A percentile compares a stretch with the other conserved stretches of the same genome.
These are phyloP conservation scores for Histomonas meleagridis DNA, from an alignment of 208 protist genomes.

Conservation along the genomic window DNA sequence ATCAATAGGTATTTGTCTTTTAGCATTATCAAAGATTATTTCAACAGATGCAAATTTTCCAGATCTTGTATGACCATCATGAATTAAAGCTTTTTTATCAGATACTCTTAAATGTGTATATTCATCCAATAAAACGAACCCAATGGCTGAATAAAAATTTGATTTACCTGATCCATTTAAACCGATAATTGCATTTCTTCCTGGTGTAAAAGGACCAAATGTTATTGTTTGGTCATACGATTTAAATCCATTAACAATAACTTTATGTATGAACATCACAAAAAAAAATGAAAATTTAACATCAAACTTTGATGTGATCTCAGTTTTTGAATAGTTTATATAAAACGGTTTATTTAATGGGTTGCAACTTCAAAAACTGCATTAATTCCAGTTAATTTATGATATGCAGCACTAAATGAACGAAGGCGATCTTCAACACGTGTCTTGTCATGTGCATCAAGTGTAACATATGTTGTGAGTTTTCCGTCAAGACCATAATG, in stretches of 20 bases:
- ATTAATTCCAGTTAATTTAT: not conserved
- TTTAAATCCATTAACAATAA: not conserved
- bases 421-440: not conserved
- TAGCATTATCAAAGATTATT: not conserved
- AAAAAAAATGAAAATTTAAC: too few relatives aligned
- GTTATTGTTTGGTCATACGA: not conserved
- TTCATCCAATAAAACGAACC: not conserved
- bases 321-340: too few relatives aligned
- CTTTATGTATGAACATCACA: slow-evolving; percentile 2
- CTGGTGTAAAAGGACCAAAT: not conserved
- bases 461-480: slow-evolving; percentile 54
- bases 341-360: not conserved
- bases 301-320: too few relatives aligned
- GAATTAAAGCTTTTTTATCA: not conserved
- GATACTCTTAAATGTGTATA: not conserved
- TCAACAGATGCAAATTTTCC: not conserved
- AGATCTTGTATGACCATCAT: not conserved
- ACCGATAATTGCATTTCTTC: not conserved
- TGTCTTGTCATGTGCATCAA: not conserved
- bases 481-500: slow-evolving; percentile 78
- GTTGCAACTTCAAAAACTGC: not conserved
- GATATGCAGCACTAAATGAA: not conserved
- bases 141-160: not conserved
- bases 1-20: not conserved
- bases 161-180: slow-evolving; percentile 28